Percentiles rank a stretch among this genome's conserved stretches.
Evolutionary conservation across 192 early-diverging fungal genomes (phyloP).

Genomic region (Funneliformis mosseae): DNA sequence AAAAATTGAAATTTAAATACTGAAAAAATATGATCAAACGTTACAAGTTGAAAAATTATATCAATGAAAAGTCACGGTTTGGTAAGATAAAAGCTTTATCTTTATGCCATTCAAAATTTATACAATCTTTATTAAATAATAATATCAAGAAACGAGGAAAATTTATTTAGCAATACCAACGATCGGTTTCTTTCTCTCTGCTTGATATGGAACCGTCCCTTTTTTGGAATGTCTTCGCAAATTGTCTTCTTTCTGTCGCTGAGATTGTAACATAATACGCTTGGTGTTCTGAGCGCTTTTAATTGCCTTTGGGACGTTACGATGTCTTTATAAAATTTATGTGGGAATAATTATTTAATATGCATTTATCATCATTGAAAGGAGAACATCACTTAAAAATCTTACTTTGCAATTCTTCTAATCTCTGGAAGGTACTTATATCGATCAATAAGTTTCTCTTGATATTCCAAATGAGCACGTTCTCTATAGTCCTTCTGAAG

Average conservation of each 20-base stretch:
- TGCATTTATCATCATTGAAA: background rate
- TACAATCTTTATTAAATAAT: no score
- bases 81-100: no score
- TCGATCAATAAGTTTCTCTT: slow-evolving; percentile 87
- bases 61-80: no score
- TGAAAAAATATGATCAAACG: no score
- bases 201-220: slow-evolving; percentile 54
- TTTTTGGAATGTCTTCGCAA: slow-evolving; percentile 82
- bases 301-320: slow-evolving; percentile 83
- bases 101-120: no score
- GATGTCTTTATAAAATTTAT: slow-evolving; percentile 59
- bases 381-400: background rate
- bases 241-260: slow-evolving; percentile 89
- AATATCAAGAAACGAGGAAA: no score
- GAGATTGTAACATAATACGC: slow-evolving; percentile 76
- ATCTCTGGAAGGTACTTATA: slow-evolving; percentile 93
- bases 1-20: no score
- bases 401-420: slow-evolving; percentile 61
- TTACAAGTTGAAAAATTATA: no score
- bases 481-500: slow-evolving; percentile 70
- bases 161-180: slow-evolving; percentile 62
- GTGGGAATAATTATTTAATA: background rate
- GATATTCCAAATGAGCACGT: slow-evolving; percentile 75
- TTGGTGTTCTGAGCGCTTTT: slow-evolving; percentile 79
- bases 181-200: slow-evolving; percentile 74